Evolutionary conservation across 164 flowering plant species (phyloP).

Genomic region (Cinnamomum chago): DNA sequence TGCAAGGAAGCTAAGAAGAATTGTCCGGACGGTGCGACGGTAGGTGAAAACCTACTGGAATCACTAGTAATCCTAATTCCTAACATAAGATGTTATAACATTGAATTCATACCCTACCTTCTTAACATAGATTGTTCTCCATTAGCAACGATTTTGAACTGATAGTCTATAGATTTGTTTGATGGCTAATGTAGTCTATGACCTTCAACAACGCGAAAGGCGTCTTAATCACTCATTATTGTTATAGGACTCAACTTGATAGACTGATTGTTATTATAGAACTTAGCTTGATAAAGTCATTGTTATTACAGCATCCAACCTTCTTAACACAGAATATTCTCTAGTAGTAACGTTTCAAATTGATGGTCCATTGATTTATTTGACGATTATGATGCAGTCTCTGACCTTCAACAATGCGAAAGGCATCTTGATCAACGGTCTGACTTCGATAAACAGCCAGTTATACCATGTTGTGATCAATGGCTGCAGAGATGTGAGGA

Average conservation of each 20-base stretch:
- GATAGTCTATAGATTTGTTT: no score
- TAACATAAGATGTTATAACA: no score
- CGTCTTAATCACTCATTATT: neutral
- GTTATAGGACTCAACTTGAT: no score
- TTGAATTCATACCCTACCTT: no score
- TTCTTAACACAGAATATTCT: no score
- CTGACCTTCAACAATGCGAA: slow-evolving; percentile 12
- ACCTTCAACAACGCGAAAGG: slow-evolving; percentile 12
- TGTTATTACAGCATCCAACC: no score
- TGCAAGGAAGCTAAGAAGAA: slow-evolving; percentile 10
- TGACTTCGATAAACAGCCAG: slow-evolving; percentile 30
- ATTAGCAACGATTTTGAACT: no score
- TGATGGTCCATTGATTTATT: no score
- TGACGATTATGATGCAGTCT: slow-evolving; percentile 8
- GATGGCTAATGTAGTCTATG: slow-evolving; percentile 13
- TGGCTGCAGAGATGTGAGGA: slow-evolving; percentile 16
- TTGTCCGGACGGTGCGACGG: slow-evolving; percentile 27
- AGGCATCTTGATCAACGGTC: slow-evolving; percentile 21
- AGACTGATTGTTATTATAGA: no score
- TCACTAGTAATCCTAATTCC: neutral
- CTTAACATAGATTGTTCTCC: no score
- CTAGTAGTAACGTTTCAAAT: no score
- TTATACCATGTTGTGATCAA: slow-evolving; percentile 19
- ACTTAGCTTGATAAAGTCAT: no score
- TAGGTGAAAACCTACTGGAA: slow-evolving; percentile 3